Conservation (phyloP, 768 basidiomycete genomes). For the Termitomyces sp. region DNA sequence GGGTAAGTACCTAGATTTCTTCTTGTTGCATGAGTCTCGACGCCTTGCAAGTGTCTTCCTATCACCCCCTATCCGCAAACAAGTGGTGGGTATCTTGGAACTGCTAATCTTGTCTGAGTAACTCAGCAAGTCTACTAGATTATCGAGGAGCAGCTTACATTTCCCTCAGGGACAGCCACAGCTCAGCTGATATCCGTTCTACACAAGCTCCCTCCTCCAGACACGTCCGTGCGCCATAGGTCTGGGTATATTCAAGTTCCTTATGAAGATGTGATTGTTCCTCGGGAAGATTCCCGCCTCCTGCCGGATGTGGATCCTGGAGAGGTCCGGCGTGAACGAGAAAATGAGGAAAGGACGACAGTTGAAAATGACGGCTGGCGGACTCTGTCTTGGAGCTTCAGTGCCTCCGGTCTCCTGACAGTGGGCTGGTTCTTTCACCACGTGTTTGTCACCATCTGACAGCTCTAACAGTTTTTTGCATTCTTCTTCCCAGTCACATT, state of each 20-base stretch:
- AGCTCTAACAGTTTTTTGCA: conserved; percentile 55
- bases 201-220: conserved; percentile 68
- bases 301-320: conserved; percentile 14
- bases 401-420: conserved; percentile 67
- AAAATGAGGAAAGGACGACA: conserved; percentile 34
- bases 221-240: conserved; percentile 48
- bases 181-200: conserved; percentile 92
- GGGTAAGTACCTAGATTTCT: conserved; percentile 39
- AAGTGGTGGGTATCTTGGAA: conserved; percentile 54
- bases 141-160: conserved; percentile 88
- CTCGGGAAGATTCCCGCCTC: conserved; percentile 8
- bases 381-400: conserved; percentile 74
- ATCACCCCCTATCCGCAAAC: conserved; percentile 89
- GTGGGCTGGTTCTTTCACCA: conserved; percentile 36
- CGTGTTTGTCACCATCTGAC: conserved; percentile 1
- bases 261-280: conserved; percentile 25
- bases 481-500: conserved; percentile 90
- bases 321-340: conserved; percentile 26
- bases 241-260: conserved; percentile 47
- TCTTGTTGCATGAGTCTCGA: background rate
- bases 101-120: conserved; percentile 2
- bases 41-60: conserved; percentile 70
- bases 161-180: conserved; percentile 94
- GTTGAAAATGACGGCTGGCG: conserved; percentile 72
- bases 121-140: conserved; percentile 43